phyloP scores from a whole-genome alignment of 257 asterid species.

The Solanum etuberosum region DNA sequence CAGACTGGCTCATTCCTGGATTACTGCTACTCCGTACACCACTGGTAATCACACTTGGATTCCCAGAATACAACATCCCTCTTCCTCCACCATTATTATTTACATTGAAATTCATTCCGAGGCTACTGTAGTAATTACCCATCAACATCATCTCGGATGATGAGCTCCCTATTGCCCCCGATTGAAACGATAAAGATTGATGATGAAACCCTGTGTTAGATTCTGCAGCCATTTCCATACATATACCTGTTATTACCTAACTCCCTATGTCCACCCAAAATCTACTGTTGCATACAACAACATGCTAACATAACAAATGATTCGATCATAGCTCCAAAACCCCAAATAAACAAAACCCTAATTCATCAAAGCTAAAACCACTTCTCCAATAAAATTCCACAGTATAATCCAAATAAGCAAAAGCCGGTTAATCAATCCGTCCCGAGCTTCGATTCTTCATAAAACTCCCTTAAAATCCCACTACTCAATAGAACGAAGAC shows the following conservation, averaged over 20 bases:
- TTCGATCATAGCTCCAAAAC: not conserved
- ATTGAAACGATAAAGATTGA: constrained; percentile 32
- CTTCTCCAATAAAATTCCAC: not conserved
- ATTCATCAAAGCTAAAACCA: not conserved
- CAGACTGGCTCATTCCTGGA: constrained; percentile 23
- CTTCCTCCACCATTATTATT: constrained; percentile 24
- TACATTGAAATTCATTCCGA: constrained; percentile 22
- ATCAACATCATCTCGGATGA: constrained; percentile 32
- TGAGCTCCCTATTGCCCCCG: constrained; percentile 10
- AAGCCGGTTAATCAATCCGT: not conserved
- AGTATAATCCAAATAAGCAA: not conserved
- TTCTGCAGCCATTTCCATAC: constrained; percentile 47
- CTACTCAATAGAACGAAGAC: not conserved
- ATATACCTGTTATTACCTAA: not conserved
- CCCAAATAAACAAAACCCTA: not conserved
- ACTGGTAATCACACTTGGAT: constrained; percentile 1
- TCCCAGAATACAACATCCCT: constrained; percentile 29
- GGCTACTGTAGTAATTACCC: constrained; percentile 28
- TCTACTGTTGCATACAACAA: not conserved
- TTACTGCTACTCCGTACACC: not conserved
- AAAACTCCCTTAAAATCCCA: not conserved
- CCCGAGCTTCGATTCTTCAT: not conserved
- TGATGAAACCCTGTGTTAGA: constrained; percentile 41
- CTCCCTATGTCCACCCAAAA: not conserved
- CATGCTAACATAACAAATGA: not conserved